Evolutionary conservation across 2,329 filamentous ascomycete genomes (phyloP).

Genomic region (Septoria petroselini): DNA sequence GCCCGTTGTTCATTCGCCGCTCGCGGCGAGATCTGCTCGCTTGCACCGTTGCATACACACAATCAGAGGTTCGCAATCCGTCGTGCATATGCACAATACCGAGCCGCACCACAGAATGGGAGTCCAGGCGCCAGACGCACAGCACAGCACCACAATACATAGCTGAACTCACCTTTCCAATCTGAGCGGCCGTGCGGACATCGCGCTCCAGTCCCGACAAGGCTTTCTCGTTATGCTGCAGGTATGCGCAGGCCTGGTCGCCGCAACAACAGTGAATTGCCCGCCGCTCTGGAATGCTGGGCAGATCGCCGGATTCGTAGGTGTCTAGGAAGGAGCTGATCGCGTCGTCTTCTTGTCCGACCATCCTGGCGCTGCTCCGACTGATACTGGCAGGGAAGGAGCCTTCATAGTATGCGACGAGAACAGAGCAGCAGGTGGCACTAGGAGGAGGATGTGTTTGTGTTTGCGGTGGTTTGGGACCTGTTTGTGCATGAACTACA

Average conservation of each 20-base stretch:
- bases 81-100: constrained; percentile 5
- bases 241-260: constrained; percentile 70
- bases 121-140: constrained; percentile 4
- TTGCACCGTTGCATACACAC: constrained; percentile 13
- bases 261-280: constrained; percentile 73
- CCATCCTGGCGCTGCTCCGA: constrained; percentile 8
- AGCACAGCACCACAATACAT: constrained; percentile 31
- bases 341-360: constrained; percentile 4
- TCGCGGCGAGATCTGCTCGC: constrained; percentile 1
- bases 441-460: neutral
- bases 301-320: constrained; percentile 10
- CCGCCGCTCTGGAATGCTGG: constrained; percentile 24
- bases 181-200: constrained; percentile 77
- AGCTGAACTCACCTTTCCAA: constrained; percentile 75
- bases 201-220: constrained; percentile 82
- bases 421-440: neutral
- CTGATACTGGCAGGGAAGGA: constrained; percentile 4
- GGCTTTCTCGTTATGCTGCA: constrained; percentile 74
- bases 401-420: constrained; percentile 5
- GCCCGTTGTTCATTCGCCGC: constrained; percentile 9
- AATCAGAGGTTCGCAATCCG: constrained; percentile 1
- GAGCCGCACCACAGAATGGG: constrained; percentile 5
- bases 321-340: constrained; percentile 11
- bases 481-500: constrained; percentile 3
- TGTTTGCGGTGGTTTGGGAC: too few relatives aligned